phyloP scores from a whole-genome alignment of 202 grass and related monocot species.

The Dendrocalamus latiflorus region DNA sequence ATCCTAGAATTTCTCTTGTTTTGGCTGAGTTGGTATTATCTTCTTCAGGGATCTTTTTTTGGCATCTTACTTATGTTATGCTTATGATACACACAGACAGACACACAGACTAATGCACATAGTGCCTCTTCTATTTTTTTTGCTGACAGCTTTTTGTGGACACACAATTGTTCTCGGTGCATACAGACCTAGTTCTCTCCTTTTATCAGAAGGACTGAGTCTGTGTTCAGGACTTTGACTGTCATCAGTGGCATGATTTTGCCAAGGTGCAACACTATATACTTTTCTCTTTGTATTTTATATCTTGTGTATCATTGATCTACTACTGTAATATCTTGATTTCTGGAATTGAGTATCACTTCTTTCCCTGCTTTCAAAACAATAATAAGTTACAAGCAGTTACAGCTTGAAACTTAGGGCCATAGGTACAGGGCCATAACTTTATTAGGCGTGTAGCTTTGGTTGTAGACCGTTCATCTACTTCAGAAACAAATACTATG shows the following conservation, averaged over 20 bases:
- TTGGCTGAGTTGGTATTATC: neutral
- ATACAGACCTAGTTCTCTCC: slow-evolving; percentile 97
- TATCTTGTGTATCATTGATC: neutral
- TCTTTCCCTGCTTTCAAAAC: neutral
- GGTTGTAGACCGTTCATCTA: neutral
- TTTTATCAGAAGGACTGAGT: slow-evolving; percentile 99
- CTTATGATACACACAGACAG: neutral
- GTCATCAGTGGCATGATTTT: slow-evolving; percentile 18
- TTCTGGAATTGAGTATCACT: neutral
- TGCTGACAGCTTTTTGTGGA: slow-evolving; percentile 79
- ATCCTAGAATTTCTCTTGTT: neutral
- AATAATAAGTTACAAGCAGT: neutral
- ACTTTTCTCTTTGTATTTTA: neutral
- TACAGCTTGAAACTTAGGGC: neutral
- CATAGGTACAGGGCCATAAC: neutral
- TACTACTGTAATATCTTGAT: neutral
- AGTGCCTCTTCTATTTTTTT: neutral
- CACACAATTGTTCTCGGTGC: slow-evolving; percentile 97
- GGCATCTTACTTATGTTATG: neutral
- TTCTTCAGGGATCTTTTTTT: slow-evolving; percentile 7
- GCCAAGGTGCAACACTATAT: slow-evolving; percentile 29
- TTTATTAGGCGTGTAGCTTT: slow-evolving; percentile 9
- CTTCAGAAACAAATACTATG: neutral
- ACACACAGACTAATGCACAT: neutral
- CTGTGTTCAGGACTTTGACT: slow-evolving; percentile 22